Evolutionary conservation across 345 rosid genomes (phyloP).

Genomic region (Microthlaspi erraticum): DNA sequence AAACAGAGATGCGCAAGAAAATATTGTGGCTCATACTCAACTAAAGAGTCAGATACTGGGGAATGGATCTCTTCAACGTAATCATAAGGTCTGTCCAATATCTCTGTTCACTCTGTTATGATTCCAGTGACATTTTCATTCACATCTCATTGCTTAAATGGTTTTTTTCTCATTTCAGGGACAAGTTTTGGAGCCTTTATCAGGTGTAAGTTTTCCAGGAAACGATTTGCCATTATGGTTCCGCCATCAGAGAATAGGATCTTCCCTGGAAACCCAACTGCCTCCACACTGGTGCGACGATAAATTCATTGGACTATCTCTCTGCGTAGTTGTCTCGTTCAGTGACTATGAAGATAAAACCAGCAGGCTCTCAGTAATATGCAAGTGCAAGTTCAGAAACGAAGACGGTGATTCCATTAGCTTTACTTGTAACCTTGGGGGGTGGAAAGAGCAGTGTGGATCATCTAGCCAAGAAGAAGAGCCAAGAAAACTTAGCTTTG

Average conservation of each 20-base stretch:
- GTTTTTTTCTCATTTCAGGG: conserved; percentile 27
- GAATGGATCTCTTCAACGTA: conserved; percentile 25
- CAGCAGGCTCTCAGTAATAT: conserved; percentile 14
- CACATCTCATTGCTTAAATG: neutral
- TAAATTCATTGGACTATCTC: conserved; percentile 32
- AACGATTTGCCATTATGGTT: conserved; percentile 43
- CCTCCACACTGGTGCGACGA: conserved; percentile 42
- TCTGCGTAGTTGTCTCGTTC: conserved; percentile 25
- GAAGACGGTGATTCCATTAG: conserved; percentile 21
- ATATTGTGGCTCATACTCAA: conserved; percentile 41
- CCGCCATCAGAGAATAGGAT: conserved; percentile 43
- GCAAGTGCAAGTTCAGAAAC: conserved; percentile 38
- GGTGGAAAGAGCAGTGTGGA: conserved; percentile 34
- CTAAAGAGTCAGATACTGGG: conserved; percentile 42
- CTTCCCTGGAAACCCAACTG: conserved; percentile 34
- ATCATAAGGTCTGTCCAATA: conserved; percentile 32
- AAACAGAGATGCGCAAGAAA: conserved; percentile 35
- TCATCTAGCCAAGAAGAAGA: conserved; percentile 36
- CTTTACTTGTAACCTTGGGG: conserved; percentile 35
- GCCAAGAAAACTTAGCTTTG: conserved; percentile 32
- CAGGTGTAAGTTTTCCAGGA: conserved; percentile 37
- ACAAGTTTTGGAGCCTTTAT: conserved; percentile 28
- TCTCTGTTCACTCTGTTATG: conserved; percentile 1
- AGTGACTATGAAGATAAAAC: conserved; percentile 31
- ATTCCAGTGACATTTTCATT: neutral